phyloP scores from a whole-genome alignment of 208 protist genomes.

The Crithidia acanthocephali region DNA sequence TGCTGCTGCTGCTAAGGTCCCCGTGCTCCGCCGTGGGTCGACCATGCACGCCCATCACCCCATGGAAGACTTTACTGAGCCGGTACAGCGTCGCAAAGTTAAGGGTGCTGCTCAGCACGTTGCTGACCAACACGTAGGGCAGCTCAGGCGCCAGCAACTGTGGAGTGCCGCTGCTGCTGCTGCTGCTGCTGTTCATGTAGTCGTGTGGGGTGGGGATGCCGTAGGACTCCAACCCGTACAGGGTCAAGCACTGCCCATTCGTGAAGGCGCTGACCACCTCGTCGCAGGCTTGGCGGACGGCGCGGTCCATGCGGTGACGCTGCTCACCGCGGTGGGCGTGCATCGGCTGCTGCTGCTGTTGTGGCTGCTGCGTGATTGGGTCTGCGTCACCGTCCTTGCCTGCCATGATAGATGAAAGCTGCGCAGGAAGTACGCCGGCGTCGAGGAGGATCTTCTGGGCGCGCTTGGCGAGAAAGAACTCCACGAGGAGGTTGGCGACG shows the following conservation, averaged over 20 bases:
- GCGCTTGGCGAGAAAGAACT: constrained; percentile 57
- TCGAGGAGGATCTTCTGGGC: constrained; percentile 36
- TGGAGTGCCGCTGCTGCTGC: background rate
- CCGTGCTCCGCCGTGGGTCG: background rate
- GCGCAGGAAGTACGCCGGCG: background rate
- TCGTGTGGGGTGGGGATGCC: constrained; percentile 36
- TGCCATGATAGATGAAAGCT: background rate
- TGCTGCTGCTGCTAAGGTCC: background rate
- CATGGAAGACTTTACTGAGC: constrained; percentile 43
- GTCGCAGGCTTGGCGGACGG: constrained; percentile 61
- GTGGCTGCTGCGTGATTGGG: background rate
- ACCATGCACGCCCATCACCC: constrained; percentile 25
- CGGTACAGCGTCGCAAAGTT: constrained; percentile 54
- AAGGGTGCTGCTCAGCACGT: constrained; percentile 49
- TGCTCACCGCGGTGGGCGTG: constrained; percentile 2
- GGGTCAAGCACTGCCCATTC: constrained; percentile 32
- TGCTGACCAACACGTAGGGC: constrained; percentile 43
- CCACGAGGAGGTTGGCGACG: constrained; percentile 48
- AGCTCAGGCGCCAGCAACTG: constrained; percentile 38
- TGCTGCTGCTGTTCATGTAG: background rate
- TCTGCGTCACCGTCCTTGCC: background rate
- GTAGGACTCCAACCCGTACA: constrained; percentile 44
- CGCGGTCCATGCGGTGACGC: constrained; percentile 19
- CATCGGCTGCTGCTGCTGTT: background rate
- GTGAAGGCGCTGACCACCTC: constrained; percentile 68